Evolutionary conservation across 306 rosid genomes (phyloP).

Genomic region (Lotus japonicus): DNA sequence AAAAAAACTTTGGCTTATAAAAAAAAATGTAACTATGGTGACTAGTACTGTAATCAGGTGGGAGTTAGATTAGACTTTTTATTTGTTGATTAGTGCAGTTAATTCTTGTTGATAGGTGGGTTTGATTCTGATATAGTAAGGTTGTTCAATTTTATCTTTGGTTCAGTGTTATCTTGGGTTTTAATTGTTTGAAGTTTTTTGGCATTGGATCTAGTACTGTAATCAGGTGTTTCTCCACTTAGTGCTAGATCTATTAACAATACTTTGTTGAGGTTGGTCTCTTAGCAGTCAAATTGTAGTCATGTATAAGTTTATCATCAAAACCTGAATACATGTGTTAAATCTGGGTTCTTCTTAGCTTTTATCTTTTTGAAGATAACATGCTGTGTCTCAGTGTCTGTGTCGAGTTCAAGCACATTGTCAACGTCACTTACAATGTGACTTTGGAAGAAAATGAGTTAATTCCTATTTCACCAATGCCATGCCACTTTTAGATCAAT

Average conservation of each 20-base stretch:
- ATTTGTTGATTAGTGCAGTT: neutral
- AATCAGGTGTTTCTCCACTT: conserved; percentile 1
- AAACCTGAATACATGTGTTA: neutral
- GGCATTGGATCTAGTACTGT: conserved; percentile 27
- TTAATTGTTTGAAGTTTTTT: conserved; percentile 14
- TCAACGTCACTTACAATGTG: neutral
- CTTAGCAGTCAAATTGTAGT: conserved; percentile 20
- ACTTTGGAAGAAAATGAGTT: too few species aligned
- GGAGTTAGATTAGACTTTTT: neutral
- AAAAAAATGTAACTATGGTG: too few species aligned
- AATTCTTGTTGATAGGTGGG: neutral
- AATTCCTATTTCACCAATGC: neutral
- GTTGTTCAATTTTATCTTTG: neutral
- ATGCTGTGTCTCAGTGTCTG: too few species aligned
- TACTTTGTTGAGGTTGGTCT: neutral
- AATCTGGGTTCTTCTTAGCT: conserved; percentile 27
- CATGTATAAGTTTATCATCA: neutral
- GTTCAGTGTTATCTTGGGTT: neutral
- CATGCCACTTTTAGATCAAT: neutral
- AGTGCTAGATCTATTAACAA: conserved; percentile 26
- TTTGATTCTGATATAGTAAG: conserved; percentile 9
- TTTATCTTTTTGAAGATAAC: neutral
- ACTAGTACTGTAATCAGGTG: too few species aligned
- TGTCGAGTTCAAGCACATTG: too few species aligned
- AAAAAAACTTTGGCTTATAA: too few species aligned